These are phyloP conservation scores for Suillus subluteus DNA, from an alignment of 768 basidiomycete species.

Conservation along the genomic window DNA sequence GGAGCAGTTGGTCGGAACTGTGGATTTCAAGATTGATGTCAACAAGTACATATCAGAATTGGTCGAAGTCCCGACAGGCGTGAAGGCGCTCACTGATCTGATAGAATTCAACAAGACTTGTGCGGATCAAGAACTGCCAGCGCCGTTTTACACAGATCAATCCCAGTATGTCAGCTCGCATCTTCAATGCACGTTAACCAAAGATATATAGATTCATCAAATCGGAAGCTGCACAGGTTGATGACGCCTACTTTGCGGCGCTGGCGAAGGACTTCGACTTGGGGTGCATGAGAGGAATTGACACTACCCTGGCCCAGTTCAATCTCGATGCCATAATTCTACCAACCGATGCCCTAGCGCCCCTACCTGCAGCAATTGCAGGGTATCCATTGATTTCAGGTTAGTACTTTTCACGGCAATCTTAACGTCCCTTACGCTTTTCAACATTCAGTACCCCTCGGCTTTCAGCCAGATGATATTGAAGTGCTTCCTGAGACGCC, in stretches of 20 bases:
- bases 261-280: too few relatives aligned
- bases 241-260: too few relatives aligned
- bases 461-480: not conserved
- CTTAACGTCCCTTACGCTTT: not conserved
- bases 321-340: too few relatives aligned
- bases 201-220: not conserved
- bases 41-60: slow-evolving; percentile 48
- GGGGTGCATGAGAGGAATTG: too few relatives aligned
- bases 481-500: not conserved
- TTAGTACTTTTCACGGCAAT: not conserved
- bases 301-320: too few relatives aligned
- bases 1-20: slow-evolving; percentile 51
- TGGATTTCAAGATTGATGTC: slow-evolving; percentile 55
- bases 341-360: not conserved
- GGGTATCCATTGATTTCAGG: not conserved
- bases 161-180: not conserved
- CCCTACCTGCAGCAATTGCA: not conserved
- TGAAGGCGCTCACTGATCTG: too few relatives aligned
- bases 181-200: not conserved
- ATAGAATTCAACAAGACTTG: too few relatives aligned
- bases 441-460: not conserved
- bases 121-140: too few relatives aligned
- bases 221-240: slow-evolving; percentile 3
- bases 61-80: slow-evolving; percentile 55
- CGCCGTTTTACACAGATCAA: too few relatives aligned